Evolutionary conservation across 306 rosid genomes (phyloP), one percentile per base, ranked within the genome.

Genomic region (Pyrus communis): DNA sequence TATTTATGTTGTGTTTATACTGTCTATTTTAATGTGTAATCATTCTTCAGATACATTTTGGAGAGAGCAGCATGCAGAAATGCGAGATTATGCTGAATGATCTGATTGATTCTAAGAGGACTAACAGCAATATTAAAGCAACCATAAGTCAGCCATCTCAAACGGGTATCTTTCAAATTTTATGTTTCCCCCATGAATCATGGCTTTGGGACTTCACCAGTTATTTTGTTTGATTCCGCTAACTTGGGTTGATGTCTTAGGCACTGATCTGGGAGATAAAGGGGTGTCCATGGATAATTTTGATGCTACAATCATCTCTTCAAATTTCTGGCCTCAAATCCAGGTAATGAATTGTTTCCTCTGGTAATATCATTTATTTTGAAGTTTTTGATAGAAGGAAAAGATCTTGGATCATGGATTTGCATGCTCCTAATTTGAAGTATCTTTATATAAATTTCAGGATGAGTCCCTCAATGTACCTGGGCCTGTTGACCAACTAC

Each of bases 321-420:
- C 97, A 51, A 94, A 94, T 86, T 94, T 94, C 83, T 94, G 98
- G 98, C 98, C 98, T 80, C 92, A 94, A 78, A 94, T 94, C 85
- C 98, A 92, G 96, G 97, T 94, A 60, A 59, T 62, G 28, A 43
- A 46, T 27, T 28, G 12, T 61, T 71, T 45, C 38, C 62, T 55
- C 27, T 49, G 18, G 61, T 66, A 49, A 35, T 78, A 18, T 78
- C 69, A 21, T 64, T 7, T 54, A 72, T 25, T 0, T 40, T 80
- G 65, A 63, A 60, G 27, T 19, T 42, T 42, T 40, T 40, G 45
- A 40, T 40, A 40, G 45, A 40, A 1, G 45, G 45, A 40, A 40
- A 40, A 40, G 45, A 40, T 40, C 45, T 8, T 40, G 45, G 45
- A 40, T 40, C 45, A 42, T 42, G 45, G 45, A 42, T 38, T 38